A percentile compares a stretch with the other conserved stretches of the same genome.
phyloP scores from a whole-genome alignment of 768 basidiomycete species.

The Pleurotus ostreatus region DNA sequence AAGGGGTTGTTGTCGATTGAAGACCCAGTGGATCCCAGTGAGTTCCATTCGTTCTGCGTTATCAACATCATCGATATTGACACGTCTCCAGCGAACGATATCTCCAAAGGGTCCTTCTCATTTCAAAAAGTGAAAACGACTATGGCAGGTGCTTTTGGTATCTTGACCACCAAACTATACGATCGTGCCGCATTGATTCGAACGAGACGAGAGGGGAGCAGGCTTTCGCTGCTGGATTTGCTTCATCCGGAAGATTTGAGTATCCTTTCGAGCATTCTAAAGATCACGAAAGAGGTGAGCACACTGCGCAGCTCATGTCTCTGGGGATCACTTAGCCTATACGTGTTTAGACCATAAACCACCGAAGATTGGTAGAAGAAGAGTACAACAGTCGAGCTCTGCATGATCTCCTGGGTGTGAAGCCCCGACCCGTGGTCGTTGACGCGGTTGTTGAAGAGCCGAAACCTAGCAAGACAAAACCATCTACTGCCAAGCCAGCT shows the following conservation, averaged over 20 bases:
- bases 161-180: conserved; percentile 74
- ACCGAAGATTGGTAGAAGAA: conserved; percentile 65
- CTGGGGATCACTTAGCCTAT: conserved; percentile 3
- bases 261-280: conserved; percentile 75
- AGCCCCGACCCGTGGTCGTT: conserved; percentile 15
- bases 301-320: neutral
- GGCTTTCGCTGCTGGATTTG: conserved; percentile 35
- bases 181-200: conserved; percentile 58
- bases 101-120: conserved; percentile 83
- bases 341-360: conserved; percentile 60
- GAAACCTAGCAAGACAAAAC: neutral
- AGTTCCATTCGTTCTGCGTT: conserved; percentile 27
- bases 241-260: conserved; percentile 64
- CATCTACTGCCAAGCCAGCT: conserved; percentile 1
- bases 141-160: conserved; percentile 75
- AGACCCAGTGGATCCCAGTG: conserved; percentile 87
- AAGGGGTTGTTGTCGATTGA: conserved; percentile 75
- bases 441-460: conserved; percentile 15
- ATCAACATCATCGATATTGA: conserved; percentile 5
- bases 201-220: conserved; percentile 48
- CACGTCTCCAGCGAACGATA: conserved; percentile 73
- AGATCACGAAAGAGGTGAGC: conserved; percentile 78
- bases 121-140: conserved; percentile 80
- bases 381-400: conserved; percentile 57
- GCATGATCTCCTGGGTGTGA: conserved; percentile 55